Conservation (phyloP, 352 stramenopile species). For the Phytophthora niederhauseri region DNA sequence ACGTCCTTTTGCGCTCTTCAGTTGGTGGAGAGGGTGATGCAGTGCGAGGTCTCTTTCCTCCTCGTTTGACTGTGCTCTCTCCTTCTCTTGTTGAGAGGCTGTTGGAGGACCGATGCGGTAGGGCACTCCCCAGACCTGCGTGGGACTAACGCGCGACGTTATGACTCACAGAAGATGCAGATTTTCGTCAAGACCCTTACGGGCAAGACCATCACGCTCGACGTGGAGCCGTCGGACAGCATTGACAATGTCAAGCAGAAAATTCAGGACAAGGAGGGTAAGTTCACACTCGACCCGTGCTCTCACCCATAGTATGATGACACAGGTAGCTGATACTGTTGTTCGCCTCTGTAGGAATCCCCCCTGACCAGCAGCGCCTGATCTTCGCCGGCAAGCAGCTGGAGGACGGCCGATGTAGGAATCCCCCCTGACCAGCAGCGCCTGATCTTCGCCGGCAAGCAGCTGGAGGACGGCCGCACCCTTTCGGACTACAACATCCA, state of each 20-base stretch:
- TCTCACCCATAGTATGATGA: neutral
- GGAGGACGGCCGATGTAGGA: conserved; percentile 90
- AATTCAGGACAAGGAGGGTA: conserved; percentile 99
- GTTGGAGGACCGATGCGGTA: conserved; percentile 18
- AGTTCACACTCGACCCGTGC: conserved; percentile 9
- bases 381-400: conserved; percentile 99
- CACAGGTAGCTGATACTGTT: neutral
- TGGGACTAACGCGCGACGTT: conserved; percentile 27
- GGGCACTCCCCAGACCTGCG: neutral
- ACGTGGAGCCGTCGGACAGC: conserved; percentile 99
- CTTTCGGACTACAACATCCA: conserved; percentile 96
- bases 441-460: conserved; percentile 99
- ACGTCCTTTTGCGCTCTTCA: neutral
- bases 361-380: conserved; percentile 99
- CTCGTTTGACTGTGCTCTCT: neutral
- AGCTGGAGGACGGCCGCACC: conserved; percentile 97
- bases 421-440: conserved; percentile 99
- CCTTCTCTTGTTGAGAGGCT: neutral
- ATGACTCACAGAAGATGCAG: conserved; percentile 86
- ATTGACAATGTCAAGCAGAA: conserved; percentile 99
- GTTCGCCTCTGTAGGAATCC: conserved; percentile 84
- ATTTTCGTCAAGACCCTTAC: conserved; percentile 97
- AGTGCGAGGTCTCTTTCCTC: neutral
- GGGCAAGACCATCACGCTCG: conserved; percentile 99
- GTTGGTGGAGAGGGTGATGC: neutral